A percentile compares a stretch with the other conserved stretches of the same genome.
Evolutionary conservation across 441 rosid genomes (phyloP).

Genomic region (Cnidoscolus chayamansa): DNA sequence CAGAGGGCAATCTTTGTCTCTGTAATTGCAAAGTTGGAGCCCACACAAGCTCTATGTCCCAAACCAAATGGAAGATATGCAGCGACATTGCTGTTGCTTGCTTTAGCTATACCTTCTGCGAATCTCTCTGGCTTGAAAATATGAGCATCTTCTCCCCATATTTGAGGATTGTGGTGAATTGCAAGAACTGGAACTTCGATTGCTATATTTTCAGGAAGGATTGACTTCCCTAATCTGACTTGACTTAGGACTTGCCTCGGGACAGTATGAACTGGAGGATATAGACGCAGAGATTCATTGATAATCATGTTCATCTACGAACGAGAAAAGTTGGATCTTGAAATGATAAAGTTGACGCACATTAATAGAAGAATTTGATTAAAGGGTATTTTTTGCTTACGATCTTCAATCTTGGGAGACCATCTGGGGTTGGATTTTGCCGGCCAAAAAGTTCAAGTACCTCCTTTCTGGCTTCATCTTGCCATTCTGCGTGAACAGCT

Average conservation of each 20-base stretch:
- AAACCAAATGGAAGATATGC: conserved; percentile 16
- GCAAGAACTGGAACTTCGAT: background rate
- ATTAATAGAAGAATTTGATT: no score
- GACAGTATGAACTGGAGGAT: background rate
- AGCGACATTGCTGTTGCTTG: conserved; percentile 1
- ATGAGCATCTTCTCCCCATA: conserved; percentile 18
- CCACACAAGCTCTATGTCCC: conserved; percentile 15
- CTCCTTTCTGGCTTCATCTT: conserved; percentile 42
- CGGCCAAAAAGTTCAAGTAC: conserved; percentile 23
- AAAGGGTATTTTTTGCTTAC: conserved; percentile 11
- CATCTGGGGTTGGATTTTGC: background rate
- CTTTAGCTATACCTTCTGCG: conserved; percentile 9
- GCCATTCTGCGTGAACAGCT: conserved; percentile 42
- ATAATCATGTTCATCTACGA: conserved; percentile 14
- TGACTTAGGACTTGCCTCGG: background rate
- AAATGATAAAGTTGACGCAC: background rate
- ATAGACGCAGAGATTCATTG: conserved; percentile 19
- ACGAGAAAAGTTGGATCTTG: background rate
- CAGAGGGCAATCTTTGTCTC: conserved; percentile 16
- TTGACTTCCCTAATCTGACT: background rate
- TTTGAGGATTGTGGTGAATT: conserved; percentile 3
- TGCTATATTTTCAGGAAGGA: background rate
- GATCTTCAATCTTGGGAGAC: conserved; percentile 18
- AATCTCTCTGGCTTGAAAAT: conserved; percentile 16
- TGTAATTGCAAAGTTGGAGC: conserved; percentile 3